A percentile compares a stretch with the other conserved stretches of the same genome.
These are phyloP conservation scores for Cryoendolithus antarcticus DNA, from an alignment of 2,329 filamentous ascomycete species.

Conservation along the genomic window DNA sequence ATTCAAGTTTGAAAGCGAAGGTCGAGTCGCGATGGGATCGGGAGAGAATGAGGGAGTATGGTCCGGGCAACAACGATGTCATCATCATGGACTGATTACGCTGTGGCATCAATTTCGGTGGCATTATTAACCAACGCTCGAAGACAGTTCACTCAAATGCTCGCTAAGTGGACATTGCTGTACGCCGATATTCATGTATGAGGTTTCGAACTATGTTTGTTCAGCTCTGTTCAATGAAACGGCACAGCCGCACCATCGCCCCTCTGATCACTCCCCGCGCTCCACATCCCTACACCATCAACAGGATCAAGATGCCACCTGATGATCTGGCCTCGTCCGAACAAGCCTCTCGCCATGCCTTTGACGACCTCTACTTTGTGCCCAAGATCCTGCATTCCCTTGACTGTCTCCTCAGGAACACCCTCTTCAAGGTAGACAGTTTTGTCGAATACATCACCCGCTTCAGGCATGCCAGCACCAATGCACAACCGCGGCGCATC, in stretches of 20 bases:
- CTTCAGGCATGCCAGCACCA: constrained; percentile 56
- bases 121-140: no score
- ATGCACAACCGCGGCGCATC: constrained; percentile 90
- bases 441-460: constrained; percentile 44
- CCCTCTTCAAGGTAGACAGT: constrained; percentile 74
- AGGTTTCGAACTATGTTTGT: no score
- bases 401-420: constrained; percentile 54
- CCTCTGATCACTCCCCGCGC: constrained; percentile 75
- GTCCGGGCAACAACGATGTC: background rate
- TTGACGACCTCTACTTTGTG: constrained; percentile 59
- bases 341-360: constrained; percentile 54
- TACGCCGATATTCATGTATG: no score
- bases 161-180: no score
- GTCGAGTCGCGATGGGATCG: background rate
- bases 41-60: constrained; percentile 1
- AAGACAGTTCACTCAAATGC: no score
- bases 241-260: constrained; percentile 67
- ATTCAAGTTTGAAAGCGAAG: background rate
- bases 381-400: constrained; percentile 56
- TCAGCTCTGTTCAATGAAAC: constrained; percentile 1
- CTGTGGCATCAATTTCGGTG: no score
- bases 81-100: no score
- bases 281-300: constrained; percentile 65
- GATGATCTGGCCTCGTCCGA: constrained; percentile 82
- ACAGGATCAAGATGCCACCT: constrained; percentile 54